A percentile compares a stretch with the other conserved stretches of the same genome.
These are phyloP conservation scores for Trichoderma lentiforme DNA, from an alignment of 2,329 filamentous ascomycete genomes.

Conservation along the genomic window DNA sequence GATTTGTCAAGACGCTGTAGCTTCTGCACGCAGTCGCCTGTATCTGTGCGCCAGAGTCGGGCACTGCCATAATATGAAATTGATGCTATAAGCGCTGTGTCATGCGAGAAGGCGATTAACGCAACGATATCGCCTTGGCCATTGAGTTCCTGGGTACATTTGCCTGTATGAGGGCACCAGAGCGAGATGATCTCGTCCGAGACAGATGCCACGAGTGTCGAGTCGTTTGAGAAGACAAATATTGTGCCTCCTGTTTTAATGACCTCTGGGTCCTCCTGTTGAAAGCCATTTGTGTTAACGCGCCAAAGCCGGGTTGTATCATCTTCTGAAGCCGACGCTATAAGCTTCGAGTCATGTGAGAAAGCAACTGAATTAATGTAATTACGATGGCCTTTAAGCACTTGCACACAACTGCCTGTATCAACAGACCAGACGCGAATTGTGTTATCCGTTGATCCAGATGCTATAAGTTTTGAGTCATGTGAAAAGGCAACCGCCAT, in stretches of 20 bases:
- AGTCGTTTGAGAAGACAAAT: neutral
- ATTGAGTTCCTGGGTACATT: neutral
- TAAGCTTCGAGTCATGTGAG: neutral
- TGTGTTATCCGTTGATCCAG: rapidly evolving
- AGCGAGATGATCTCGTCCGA: neutral
- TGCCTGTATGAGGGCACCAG: neutral
- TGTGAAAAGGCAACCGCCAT: neutral
- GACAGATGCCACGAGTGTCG: neutral
- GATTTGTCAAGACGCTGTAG: rapidly evolving
- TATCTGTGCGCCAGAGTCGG: neutral
- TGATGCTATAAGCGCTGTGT: neutral
- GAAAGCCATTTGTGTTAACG: neutral
- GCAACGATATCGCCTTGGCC: neutral
- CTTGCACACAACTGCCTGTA: neutral
- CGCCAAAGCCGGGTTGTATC: neutral
- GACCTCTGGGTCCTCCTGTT: neutral
- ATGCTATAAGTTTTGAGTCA: neutral
- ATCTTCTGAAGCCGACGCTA: neutral
- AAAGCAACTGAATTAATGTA: neutral
- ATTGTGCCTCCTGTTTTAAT: neutral
- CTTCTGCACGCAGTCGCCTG: neutral
- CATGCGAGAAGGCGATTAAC: neutral
- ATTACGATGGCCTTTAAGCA: neutral
- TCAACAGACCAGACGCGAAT: neutral
- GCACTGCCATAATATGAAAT: neutral